A percentile compares a stretch with the other conserved stretches of the same genome.
Conservation (phyloP, 306 rosid genomes). For the Erythrophleum fordii region DNA sequence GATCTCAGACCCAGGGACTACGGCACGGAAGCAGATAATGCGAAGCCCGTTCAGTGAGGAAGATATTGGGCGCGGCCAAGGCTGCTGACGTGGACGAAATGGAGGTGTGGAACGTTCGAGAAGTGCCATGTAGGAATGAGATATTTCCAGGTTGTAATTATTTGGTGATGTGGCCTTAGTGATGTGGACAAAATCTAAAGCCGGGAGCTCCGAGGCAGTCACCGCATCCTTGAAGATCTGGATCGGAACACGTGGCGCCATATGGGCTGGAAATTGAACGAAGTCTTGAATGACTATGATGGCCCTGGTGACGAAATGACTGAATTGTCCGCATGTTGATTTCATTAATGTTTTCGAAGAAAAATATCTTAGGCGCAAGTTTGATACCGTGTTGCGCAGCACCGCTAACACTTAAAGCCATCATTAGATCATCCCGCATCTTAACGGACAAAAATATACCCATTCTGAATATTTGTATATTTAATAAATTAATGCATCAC, state of each 20-base stretch:
- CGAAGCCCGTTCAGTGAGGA: slow-evolving; percentile 37
- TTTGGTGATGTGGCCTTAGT: slow-evolving; percentile 31
- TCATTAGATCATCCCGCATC: neutral
- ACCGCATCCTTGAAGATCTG: slow-evolving; percentile 43
- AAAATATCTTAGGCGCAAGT: neutral
- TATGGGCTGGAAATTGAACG: neutral
- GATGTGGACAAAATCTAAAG: slow-evolving; percentile 73
- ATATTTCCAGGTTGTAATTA: slow-evolving; percentile 59
- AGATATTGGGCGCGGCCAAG: slow-evolving; percentile 39
- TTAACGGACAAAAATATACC: too few relatives aligned
- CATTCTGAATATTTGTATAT: too few relatives aligned
- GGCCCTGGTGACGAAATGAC: neutral
- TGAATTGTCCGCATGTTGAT: neutral
- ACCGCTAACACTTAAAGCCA: neutral
- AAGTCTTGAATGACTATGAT: slow-evolving; percentile 1
- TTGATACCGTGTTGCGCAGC: neutral
- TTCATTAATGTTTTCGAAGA: neutral
- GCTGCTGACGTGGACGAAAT: slow-evolving; percentile 59
- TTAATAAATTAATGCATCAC: too few relatives aligned
- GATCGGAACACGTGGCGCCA: slow-evolving; percentile 47
- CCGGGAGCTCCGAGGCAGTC: slow-evolving; percentile 37
- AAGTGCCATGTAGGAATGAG: slow-evolving; percentile 53
- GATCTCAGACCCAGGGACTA: slow-evolving; percentile 33
- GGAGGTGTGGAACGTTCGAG: slow-evolving; percentile 52
- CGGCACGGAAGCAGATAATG: slow-evolving; percentile 38